These are phyloP conservation scores for Fusarium sp. DNA, from an alignment of 2,329 filamentous ascomycete genomes.

Conservation along the genomic window DNA sequence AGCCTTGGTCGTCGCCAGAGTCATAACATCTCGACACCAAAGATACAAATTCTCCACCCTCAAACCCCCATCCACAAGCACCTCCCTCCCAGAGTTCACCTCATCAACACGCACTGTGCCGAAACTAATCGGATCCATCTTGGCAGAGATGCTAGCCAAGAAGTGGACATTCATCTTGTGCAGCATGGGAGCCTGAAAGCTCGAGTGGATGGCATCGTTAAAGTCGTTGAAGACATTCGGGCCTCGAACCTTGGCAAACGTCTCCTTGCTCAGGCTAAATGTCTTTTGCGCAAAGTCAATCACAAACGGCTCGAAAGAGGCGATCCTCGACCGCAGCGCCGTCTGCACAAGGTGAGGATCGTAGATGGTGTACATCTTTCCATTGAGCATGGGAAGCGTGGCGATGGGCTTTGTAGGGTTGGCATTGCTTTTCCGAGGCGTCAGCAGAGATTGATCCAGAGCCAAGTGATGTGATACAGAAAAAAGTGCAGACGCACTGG, in stretches of 20 bases:
- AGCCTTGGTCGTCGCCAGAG: constrained; percentile 50
- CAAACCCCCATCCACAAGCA: constrained; percentile 23
- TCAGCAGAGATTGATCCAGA: not conserved
- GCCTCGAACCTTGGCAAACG: constrained; percentile 36
- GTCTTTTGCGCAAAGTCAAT: constrained; percentile 51
- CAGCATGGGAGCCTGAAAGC: constrained; percentile 48
- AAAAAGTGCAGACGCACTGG: constrained; percentile 44
- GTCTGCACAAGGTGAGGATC: constrained; percentile 51
- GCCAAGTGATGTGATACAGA: not conserved
- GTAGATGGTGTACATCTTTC: constrained; percentile 57
- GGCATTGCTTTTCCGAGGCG: constrained; percentile 29
- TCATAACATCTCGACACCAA: constrained; percentile 52
- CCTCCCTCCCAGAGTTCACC: constrained; percentile 23
- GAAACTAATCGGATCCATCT: constrained; percentile 21
- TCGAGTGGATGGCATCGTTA: constrained; percentile 46
- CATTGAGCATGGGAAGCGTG: constrained; percentile 56
- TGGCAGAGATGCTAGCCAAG: constrained; percentile 20
- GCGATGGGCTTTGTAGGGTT: constrained; percentile 48
- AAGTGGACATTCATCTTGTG: constrained; percentile 41
- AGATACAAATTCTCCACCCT: constrained; percentile 51
- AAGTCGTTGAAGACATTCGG: constrained; percentile 38
- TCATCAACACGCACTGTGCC: not conserved
- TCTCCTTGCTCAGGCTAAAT: constrained; percentile 48
- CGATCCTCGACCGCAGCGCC: constrained; percentile 52
- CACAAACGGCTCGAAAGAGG: constrained; percentile 56